Evolutionary conservation across 257 asterid genomes (phyloP), one percentile per base, ranked within the genome.

Genomic region (Anisodus tanguticus): DNA sequence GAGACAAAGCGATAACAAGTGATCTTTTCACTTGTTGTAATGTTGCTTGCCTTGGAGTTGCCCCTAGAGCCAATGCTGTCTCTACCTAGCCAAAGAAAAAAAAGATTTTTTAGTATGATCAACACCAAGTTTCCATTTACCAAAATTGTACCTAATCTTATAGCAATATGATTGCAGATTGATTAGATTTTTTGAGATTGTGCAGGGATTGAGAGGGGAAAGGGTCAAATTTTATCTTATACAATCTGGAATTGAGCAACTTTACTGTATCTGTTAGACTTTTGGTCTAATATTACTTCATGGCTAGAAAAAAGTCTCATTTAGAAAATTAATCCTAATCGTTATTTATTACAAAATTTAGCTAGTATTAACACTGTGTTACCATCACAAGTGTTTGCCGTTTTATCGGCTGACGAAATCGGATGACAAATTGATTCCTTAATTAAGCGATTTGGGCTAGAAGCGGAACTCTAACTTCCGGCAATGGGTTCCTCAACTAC

Each of bases 41-140:
- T 3, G 98, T 94, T 3, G 99, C 99, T 80, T 95, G 98, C 6
- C 95, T 94, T 0, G 99, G 99, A 6, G 99, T 95, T 3, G 99
- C 99, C 64, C 99, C 99, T 0, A 95, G 91, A 10, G 99, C 98
- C 26, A 95, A 83, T 3, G 98, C 98, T 2, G 99, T 95, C 86
- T 95, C 99, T 17, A 95, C 99, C 99, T 95, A 79, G 10, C 15
- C 10, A 84, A 11, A 59, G 9, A 5, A 9, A 68, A 53, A 22
- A 2, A 0, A 26, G 2, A 51, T 31, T 26, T 26, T 53, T 53
- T 4, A 77, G 81, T 13, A 76, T 77, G 35, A 4, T 11, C 7
- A 71, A 3, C 37, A 71, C 12, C 45, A 12, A 49, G 19, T 11
- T 19, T 74, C 0, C 12, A 6, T 76, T 22, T 76, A 3, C 45